Percentiles rank a stretch among this genome's conserved stretches.
Conservation (phyloP, 2,329 filamentous ascomycete genomes). For the Capronia americana region DNA sequence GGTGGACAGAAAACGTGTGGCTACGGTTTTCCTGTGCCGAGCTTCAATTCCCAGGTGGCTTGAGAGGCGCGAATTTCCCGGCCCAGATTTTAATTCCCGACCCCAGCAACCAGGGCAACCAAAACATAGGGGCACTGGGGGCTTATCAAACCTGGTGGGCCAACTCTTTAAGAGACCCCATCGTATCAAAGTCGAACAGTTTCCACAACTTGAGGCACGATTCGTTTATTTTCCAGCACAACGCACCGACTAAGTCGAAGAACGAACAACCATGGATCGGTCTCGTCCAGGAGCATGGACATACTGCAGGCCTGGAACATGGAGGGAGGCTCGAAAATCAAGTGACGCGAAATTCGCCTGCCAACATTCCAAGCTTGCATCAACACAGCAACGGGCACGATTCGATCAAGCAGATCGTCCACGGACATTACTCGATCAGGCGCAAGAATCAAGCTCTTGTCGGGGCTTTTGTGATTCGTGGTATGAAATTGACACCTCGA, state of each 20-base stretch:
- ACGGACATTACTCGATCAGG: constrained; percentile 26
- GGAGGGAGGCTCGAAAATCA: background rate
- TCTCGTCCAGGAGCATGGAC: background rate
- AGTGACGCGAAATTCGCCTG: constrained; percentile 21
- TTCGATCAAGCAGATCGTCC: constrained; percentile 23
- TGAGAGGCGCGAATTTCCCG: background rate
- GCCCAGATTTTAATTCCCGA: constrained; percentile 11
- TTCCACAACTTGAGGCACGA: background rate
- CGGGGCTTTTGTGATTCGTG: constrained; percentile 32
- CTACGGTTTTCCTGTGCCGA: background rate
- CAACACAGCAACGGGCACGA: constrained; percentile 29
- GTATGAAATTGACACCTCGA: constrained; percentile 29
- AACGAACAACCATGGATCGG: background rate
- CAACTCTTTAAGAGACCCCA: constrained; percentile 3
- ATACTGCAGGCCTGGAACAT: background rate
- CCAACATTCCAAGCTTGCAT: constrained; percentile 35
- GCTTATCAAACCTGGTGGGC: constrained; percentile 6
- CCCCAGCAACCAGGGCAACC: constrained; percentile 14
- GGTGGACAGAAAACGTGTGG: background rate
- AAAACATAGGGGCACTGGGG: background rate
- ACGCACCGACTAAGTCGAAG: background rate
- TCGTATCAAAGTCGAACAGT: constrained; percentile 20
- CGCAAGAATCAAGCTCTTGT: constrained; percentile 28
- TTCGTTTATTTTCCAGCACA: background rate
- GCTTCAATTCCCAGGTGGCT: background rate